Evolutionary conservation across 192 early-diverging fungal species (phyloP), one percentile per base, ranked within the genome.

Genomic region (Paraglomus brasilianum): DNA sequence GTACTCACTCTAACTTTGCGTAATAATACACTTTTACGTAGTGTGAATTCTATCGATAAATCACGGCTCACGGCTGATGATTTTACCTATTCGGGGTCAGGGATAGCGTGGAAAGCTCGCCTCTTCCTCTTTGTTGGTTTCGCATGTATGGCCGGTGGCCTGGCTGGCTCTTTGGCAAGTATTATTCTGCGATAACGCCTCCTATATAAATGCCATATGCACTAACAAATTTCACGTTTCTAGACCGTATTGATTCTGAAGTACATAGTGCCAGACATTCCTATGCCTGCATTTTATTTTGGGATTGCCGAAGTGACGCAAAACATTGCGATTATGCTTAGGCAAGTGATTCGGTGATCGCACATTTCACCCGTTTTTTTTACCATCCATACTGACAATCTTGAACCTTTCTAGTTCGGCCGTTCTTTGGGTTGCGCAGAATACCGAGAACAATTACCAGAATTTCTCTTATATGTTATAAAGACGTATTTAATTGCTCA

Each of bases 61-160:
- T 78, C 75, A 8, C 61, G 78, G 7, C 53, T 86, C 22, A 71
- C 76, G 22, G 72, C 73, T 15, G 85, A 83, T 19, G 75, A 72
- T 21, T 83, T 80, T 66, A 66, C 72, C 1, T 81, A 79, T 64
- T 74, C 79, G 5, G 74, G 74, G 19, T 50, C 61, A 6, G 77
- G 76, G 36, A 47, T 81, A 8, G 73, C 69, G 19, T 83, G 80
- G 78, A 77, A 76, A 49, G 82, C 82, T 17, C 70, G 83, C 38
- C 42, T 83, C 1, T 80, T 81, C 48, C 67, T 86, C n/a, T 86
- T 86, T 78, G 58, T 84, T 19, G 85, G 85, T 10, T 86, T 86
- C 70, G 81, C 85, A 5, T 73, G 82, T 43, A 81, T 86, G 72
- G 85, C 81, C 13, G 81, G 81, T 63, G 85, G 85, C n/a, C 73